Percentiles rank a stretch among this genome's conserved stretches.
These are phyloP conservation scores for Blastosporella zonata DNA, from an alignment of 1,284 basidiomycete genomes.

Conservation along the genomic window DNA sequence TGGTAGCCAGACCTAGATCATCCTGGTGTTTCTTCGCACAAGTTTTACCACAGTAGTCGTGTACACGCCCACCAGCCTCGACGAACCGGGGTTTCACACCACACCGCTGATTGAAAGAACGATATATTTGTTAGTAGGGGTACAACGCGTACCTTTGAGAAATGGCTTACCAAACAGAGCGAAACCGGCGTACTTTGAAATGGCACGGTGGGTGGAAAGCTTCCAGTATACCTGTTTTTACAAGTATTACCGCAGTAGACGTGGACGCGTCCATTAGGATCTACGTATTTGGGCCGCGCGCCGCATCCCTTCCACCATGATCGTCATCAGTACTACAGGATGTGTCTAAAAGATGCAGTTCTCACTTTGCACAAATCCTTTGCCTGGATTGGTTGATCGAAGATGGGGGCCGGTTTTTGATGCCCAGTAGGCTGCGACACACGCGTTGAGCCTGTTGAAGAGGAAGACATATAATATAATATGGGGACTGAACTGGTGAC, in stretches of 20 bases:
- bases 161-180: conserved; percentile 3
- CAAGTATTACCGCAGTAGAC: conserved; percentile 15
- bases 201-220: neutral
- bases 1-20: neutral
- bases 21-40: neutral
- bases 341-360: neutral
- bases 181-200: neutral
- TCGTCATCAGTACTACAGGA: neutral
- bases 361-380: neutral
- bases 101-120: neutral
- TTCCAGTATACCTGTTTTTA: neutral
- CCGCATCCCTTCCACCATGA: conserved; percentile 6
- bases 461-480: neutral
- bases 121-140: too few relatives aligned
- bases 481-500: neutral
- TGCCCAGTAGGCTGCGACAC: neutral
- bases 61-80: neutral
- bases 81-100: neutral
- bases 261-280: conserved; percentile 7
- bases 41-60: neutral
- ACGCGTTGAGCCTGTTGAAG: neutral
- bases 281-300: conserved; percentile 1
- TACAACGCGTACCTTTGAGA: too few relatives aligned
- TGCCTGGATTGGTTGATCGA: neutral
- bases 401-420: neutral